Base-by-base conservation (phyloP, 2,329 filamentous ascomycete species). In the Tolypocladium endophyticum region DNA sequence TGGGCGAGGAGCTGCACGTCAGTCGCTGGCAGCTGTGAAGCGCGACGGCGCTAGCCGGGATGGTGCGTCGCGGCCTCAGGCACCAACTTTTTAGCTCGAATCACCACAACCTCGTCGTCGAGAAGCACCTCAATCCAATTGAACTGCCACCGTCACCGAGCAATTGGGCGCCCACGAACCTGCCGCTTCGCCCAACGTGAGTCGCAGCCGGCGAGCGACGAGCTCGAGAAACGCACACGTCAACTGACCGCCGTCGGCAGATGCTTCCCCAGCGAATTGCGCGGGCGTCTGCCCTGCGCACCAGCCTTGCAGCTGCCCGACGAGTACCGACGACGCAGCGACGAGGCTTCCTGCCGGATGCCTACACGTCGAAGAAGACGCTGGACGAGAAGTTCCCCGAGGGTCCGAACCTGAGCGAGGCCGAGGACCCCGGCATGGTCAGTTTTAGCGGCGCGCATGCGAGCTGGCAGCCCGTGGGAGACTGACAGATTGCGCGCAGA, bases 351-450 rank as follows among this genome's bases (percentile, higher is more conserved):
- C 68, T 85, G 50, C 82, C 82, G n/a, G 70, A 74, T 20, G 74
- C 76, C 18, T 73, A 80, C 63, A 78, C 76, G 64, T 74, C 79
- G 69, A 72, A 69, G 61, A 74, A 76, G 63, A 66, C 77, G 58
- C 65, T 81, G 57, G 80, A 85, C 8, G 74, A 80, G 66, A 81
- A 81, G 65, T 85, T 76, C 64, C 78, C 80, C 61, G 77, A 79
- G 55, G 74, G 75, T 16, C 75, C 77, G 47, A 65, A 59, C 3
- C 68, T 83, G 59, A 79, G 76, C 61, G 84, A 87, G 36, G 79
- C 82, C 58, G 81, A 87, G 70, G 86, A 89, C 66, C 87, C 87
- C 28, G 78, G 76, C 64, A 85, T 86, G 85, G 86, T 87, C 67
- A 73, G 82, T 77, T 41, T 39, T 55, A 28, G 38, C 36, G 50